Evolutionary conservation across 345 rosid species (phyloP).

Genomic region (Ricinus communis): DNA sequence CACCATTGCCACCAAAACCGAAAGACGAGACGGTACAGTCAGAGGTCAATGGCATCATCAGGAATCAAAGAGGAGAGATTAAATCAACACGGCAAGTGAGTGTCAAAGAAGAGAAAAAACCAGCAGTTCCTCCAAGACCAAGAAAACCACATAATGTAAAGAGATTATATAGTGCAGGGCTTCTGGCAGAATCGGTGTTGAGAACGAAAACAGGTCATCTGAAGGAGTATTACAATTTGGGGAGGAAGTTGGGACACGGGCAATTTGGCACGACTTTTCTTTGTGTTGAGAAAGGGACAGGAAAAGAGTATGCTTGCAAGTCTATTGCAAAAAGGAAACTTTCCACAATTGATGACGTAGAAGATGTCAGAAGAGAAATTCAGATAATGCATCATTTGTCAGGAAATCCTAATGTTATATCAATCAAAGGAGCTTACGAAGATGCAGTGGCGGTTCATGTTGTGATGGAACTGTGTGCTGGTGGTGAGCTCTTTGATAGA

Average conservation of each 20-base stretch:
- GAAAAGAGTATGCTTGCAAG: slow-evolving; percentile 80
- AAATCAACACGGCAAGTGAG: slow-evolving; percentile 5
- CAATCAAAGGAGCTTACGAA: slow-evolving; percentile 82
- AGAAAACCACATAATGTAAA: slow-evolving; percentile 46
- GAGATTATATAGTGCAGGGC: slow-evolving; percentile 60
- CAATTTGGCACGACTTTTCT: slow-evolving; percentile 90
- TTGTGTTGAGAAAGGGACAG: slow-evolving; percentile 68
- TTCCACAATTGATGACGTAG: slow-evolving; percentile 60
- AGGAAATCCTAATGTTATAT: slow-evolving; percentile 65
- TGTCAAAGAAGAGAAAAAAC: slow-evolving; percentile 15
- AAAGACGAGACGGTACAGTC: not conserved
- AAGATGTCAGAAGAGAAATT: slow-evolving; percentile 88
- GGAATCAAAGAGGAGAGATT: slow-evolving; percentile 9
- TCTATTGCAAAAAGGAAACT: slow-evolving; percentile 85
- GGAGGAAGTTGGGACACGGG: slow-evolving; percentile 78
- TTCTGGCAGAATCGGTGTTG: slow-evolving; percentile 56
- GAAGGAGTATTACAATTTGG: slow-evolving; percentile 64
- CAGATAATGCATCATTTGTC: slow-evolving; percentile 85
- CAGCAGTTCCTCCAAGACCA: slow-evolving; percentile 26
- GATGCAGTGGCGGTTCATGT: slow-evolving; percentile 83
- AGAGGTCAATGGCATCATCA: not conserved
- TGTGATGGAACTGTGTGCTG: slow-evolving; percentile 88
- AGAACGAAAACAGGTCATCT: slow-evolving; percentile 60
- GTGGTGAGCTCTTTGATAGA: slow-evolving; percentile 93
- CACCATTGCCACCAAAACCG: slow-evolving; percentile 7